phyloP scores from a whole-genome alignment of 164 flowering plant genomes.

The Chimonanthus salicifolius region DNA sequence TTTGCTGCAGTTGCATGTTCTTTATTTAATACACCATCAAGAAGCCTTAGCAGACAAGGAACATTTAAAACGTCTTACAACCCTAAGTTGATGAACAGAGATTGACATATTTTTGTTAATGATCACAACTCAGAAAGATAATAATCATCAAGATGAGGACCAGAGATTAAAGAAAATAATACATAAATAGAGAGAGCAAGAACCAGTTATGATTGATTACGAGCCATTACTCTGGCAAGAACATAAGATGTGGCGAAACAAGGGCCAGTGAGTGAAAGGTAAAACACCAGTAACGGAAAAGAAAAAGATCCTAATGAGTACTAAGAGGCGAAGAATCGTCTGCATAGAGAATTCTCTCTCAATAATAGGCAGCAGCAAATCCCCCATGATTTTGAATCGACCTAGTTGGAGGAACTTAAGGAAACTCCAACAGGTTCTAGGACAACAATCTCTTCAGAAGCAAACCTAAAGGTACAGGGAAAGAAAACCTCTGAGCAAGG shows the following conservation, averaged over 20 bases:
- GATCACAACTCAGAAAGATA: not conserved
- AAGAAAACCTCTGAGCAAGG: slow-evolving; percentile 16
- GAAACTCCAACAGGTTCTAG: slow-evolving; percentile 22
- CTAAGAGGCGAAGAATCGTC: not conserved
- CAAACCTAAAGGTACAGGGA: slow-evolving; percentile 29
- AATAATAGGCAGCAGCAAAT: slow-evolving; percentile 1
- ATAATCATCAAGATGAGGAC: not conserved
- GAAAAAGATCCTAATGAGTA: slow-evolving; percentile 7
- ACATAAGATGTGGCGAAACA: not conserved
- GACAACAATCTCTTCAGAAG: slow-evolving; percentile 17
- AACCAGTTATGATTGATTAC: not conserved
- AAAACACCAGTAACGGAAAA: not conserved
- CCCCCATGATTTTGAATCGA: slow-evolving; percentile 12
- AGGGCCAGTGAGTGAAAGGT: not conserved
- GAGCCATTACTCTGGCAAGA: not conserved
- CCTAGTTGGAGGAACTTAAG: slow-evolving; percentile 12
- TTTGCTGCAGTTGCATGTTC: not conserved
- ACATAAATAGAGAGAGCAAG: not conserved
- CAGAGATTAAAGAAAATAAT: not conserved
- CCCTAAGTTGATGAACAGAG: not conserved
- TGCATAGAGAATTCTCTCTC: not conserved
- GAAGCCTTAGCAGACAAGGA: not conserved
- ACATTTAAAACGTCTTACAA: not conserved
- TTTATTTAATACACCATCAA: not conserved
- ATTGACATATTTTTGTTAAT: too few species aligned